Evolutionary conservation across 1,284 basidiomycete species (phyloP).

Genomic region (Boletus smithii): DNA sequence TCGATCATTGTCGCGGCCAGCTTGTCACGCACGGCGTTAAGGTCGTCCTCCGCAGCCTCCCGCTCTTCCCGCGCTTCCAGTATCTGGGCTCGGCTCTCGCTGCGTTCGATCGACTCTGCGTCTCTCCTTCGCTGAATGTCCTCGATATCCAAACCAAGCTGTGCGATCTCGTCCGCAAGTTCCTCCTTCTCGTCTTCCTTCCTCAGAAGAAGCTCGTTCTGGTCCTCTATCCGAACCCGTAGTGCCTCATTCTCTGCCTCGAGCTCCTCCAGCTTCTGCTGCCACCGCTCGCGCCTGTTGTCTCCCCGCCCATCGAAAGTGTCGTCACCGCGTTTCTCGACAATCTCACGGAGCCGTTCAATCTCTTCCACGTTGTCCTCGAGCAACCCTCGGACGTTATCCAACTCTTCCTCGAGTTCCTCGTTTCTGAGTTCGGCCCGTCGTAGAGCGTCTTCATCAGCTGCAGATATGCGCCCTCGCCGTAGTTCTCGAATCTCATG

Average conservation of each 20-base stretch:
- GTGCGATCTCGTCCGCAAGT: slow-evolving; percentile 59
- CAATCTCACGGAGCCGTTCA: slow-evolving; percentile 60
- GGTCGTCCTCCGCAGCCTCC: slow-evolving; percentile 68
- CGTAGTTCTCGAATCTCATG: slow-evolving; percentile 63
- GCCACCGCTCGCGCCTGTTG: slow-evolving; percentile 39
- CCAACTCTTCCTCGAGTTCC: slow-evolving; percentile 69
- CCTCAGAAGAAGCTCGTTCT: slow-evolving; percentile 51
- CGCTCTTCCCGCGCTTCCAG: slow-evolving; percentile 67
- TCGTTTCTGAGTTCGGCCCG: slow-evolving; percentile 57
- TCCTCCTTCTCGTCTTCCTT: slow-evolving; percentile 72
- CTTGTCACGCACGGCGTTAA: slow-evolving; percentile 71
- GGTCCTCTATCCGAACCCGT: slow-evolving; percentile 55
- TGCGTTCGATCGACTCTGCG: slow-evolving; percentile 62
- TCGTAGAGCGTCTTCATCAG: slow-evolving; percentile 49
- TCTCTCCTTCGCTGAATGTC: slow-evolving; percentile 59
- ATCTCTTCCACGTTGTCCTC: slow-evolving; percentile 78
- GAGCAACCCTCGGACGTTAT: slow-evolving; percentile 58
- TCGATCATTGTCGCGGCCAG: slow-evolving; percentile 77
- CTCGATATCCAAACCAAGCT: slow-evolving; percentile 65
- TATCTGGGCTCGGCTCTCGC: slow-evolving; percentile 65
- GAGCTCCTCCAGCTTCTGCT: slow-evolving; percentile 52
- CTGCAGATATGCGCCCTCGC: slow-evolving; percentile 40
- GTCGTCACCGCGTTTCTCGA: slow-evolving; percentile 51
- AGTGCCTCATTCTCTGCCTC: slow-evolving; percentile 67
- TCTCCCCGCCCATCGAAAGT: slow-evolving; percentile 39